These are phyloP conservation scores for Cubamyces sp. DNA, from an alignment of 768 basidiomycete species.

Conservation along the genomic window DNA sequence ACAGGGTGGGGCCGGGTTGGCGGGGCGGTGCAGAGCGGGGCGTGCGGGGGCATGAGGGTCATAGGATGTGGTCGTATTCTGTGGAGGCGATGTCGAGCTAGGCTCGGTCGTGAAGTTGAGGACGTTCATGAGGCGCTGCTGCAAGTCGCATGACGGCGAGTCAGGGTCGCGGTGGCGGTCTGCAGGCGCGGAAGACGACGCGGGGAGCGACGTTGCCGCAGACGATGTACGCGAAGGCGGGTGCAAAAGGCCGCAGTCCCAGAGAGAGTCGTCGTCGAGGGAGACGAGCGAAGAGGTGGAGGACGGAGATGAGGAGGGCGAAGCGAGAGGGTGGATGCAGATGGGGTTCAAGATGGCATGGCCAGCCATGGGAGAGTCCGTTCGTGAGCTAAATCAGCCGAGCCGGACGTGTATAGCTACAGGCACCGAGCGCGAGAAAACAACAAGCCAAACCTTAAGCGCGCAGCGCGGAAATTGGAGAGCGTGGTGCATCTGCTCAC, in stretches of 20 bases:
- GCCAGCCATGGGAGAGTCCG: conserved; percentile 13
- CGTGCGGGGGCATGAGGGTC: conserved; percentile 4
- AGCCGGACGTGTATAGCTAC: conserved; percentile 17
- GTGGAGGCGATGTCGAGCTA: conserved; percentile 8
- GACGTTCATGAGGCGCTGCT: conserved; percentile 15
- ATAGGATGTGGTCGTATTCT: not conserved
- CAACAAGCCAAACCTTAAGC: conserved; percentile 1
- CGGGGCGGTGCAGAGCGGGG: conserved; percentile 12
- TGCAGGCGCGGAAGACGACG: not conserved
- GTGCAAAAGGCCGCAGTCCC: conserved; percentile 16
- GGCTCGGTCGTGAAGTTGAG: conserved; percentile 13
- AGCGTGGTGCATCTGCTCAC: not conserved
- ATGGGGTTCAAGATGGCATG: conserved; percentile 18
- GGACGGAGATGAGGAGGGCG: conserved; percentile 5
- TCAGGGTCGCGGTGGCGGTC: not conserved
- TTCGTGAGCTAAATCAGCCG: conserved; percentile 10
- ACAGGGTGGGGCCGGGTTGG: conserved; percentile 13
- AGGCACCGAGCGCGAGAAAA: conserved; percentile 11
- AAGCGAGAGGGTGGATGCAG: conserved; percentile 16
- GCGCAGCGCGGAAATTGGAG: conserved; percentile 8
- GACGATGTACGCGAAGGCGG: conserved; percentile 9
- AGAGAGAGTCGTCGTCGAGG: conserved; percentile 2
- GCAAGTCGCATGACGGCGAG: conserved; percentile 20
- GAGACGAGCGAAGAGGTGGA: conserved; percentile 9
- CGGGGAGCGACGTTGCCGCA: conserved; percentile 1